A percentile compares a stretch with the other conserved stretches of the same genome.
phyloP scores from a whole-genome alignment of 176 grass and related monocot genomes.

The Aegilops longissima region DNA sequence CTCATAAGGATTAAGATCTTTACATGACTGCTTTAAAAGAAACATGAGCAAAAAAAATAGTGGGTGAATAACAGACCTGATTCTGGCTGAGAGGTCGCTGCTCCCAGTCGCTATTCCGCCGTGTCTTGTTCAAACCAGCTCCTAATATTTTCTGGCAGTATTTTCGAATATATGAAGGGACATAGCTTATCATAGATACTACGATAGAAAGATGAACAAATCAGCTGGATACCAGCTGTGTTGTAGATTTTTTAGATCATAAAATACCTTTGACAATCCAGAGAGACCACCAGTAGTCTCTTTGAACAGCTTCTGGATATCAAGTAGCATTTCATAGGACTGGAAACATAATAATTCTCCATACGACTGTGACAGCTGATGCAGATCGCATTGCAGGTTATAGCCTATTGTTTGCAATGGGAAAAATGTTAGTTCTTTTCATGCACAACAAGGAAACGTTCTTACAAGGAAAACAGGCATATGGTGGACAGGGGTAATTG shows the following conservation, averaged over 20 bases:
- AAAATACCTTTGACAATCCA: constrained; percentile 75
- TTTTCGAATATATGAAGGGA: constrained; percentile 21
- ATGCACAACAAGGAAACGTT: not conserved
- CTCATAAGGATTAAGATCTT: constrained; percentile 12
- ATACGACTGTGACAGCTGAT: constrained; percentile 78
- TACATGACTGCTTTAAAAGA: not conserved
- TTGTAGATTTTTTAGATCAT: not conserved
- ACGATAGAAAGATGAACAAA: constrained; percentile 13
- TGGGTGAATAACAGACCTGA: constrained; percentile 50
- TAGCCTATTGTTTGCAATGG: constrained; percentile 55
- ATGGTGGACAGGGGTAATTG: constrained; percentile 3
- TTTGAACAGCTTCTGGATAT: constrained; percentile 96
- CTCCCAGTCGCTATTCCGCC: constrained; percentile 90
- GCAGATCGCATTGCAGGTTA: constrained; percentile 89
- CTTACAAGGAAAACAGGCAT: not conserved
- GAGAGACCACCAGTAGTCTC: constrained; percentile 79
- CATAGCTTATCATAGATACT: constrained; percentile 2
- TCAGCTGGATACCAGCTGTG: not conserved
- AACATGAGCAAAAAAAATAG: not conserved
- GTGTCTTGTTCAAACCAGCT: constrained; percentile 88
- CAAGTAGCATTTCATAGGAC: constrained; percentile 95
- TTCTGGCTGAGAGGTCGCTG: constrained; percentile 81
- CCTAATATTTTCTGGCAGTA: constrained; percentile 71
- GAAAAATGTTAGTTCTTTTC: constrained; percentile 12
- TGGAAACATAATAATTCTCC: constrained; percentile 85